Base-by-base conservation (phyloP, 495 filamentous ascomycete species). In the Jackrogersella minutella region DNA sequence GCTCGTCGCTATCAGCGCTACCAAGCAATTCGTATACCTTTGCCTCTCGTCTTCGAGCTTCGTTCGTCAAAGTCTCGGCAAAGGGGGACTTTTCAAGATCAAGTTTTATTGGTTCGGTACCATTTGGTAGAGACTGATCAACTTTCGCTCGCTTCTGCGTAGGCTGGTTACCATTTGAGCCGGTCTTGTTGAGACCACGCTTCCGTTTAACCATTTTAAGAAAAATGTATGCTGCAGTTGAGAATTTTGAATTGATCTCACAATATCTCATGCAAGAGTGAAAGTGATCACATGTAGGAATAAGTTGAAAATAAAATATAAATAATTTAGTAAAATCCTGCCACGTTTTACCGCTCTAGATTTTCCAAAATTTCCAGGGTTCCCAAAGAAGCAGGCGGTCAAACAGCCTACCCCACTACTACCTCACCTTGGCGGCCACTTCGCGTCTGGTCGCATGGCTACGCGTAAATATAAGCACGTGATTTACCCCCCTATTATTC, bases 21-120 rank as follows among this genome's bases (percentile, higher is more conserved):
- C 79, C 78, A 1, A 86, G 80, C 5, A 77, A 66, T 14, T 85
- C 77, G 73, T 86, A 86, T 8, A 86, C 73, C 17, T 75, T 64
- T 2, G 80, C 77, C 66, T 86, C 84, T 9, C 81, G 66, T 57
- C 76, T 79, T 63, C 79, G 76, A 55, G 81, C 77, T 26, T 77
- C 77, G 56, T 72, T 73, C 33, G 66, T 77, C 10, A 74, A 72
- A 17, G 77, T 74, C 34, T 83, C 80, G 57, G 76, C 51, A 69
- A 86, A 82, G 0, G 78, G 75, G 16, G 74, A 68, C 24, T 79
- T 80, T 50, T 79, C 77, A 67, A 79, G 74, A 17, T 72, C 72
- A 19, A 71, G 62, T 3, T 69, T 49, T 2, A 62, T 40, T 10
- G 67, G n/a, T 63, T 76, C 76, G 11, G 28, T 26, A 55, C 62